Evolutionary conservation across 2,329 filamentous ascomycete species (phyloP).

Genomic region (Pseudogymnoascus sp.): DNA sequence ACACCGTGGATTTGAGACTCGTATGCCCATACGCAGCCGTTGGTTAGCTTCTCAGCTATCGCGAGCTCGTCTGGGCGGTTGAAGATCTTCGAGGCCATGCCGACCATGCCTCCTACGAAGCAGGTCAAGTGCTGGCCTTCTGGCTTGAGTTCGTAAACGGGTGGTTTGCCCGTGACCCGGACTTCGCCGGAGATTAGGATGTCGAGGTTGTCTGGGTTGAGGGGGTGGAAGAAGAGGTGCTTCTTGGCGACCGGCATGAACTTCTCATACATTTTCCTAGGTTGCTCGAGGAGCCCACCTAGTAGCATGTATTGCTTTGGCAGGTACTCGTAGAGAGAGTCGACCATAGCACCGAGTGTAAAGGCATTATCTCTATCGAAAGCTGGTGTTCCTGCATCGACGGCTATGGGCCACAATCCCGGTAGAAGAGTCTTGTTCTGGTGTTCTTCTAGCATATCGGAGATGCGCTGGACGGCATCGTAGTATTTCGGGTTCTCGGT

Average conservation of each 20-base stretch:
- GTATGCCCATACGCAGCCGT: slow-evolving; percentile 65
- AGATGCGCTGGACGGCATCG: slow-evolving; percentile 67
- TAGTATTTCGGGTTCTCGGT: slow-evolving; percentile 79
- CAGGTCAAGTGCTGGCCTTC: slow-evolving; percentile 50
- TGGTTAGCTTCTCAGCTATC: slow-evolving; percentile 53
- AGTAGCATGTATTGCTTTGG: slow-evolving; percentile 59
- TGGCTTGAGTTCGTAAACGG: slow-evolving; percentile 45
- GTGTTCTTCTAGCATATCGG: slow-evolving; percentile 44
- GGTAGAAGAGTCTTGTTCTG: slow-evolving; percentile 50
- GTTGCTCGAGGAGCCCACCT: slow-evolving; percentile 48
- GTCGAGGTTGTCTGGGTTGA: slow-evolving; percentile 28
- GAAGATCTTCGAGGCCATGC: slow-evolving; percentile 56
- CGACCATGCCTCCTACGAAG: slow-evolving; percentile 65
- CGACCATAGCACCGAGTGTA: slow-evolving; percentile 47
- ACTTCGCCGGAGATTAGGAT: slow-evolving; percentile 44
- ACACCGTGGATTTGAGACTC: slow-evolving; percentile 50
- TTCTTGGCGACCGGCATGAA: slow-evolving; percentile 41
- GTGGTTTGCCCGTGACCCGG: slow-evolving; percentile 32
- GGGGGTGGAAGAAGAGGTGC: slow-evolving; percentile 36
- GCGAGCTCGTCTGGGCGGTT: slow-evolving; percentile 51
- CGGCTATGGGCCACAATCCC: slow-evolving; percentile 52
- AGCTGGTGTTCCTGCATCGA: slow-evolving; percentile 41
- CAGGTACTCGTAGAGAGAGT: slow-evolving; percentile 59
- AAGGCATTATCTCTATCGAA: slow-evolving; percentile 48
- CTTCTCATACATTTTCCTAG: slow-evolving; percentile 38